phyloP scores from a whole-genome alignment of 306 rosid species.

The Medicago arabica region DNA sequence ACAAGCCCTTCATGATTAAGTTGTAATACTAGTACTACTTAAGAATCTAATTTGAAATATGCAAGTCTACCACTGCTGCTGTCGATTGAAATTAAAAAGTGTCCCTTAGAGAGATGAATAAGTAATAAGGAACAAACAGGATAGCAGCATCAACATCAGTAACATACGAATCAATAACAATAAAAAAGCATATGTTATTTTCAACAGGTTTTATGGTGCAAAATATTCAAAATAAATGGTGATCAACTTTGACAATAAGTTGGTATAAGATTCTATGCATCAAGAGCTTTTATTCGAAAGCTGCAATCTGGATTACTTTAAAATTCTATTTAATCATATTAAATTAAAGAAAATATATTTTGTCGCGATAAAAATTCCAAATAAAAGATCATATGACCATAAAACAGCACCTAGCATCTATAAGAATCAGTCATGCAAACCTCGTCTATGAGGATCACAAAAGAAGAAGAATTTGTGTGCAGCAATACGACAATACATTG shows the following conservation, averaged over 20 bases:
- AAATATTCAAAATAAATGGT: background rate
- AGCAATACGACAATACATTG: conserved; percentile 94
- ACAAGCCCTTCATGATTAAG: background rate
- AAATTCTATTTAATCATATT: conserved; percentile 21
- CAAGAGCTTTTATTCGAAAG: conserved; percentile 24
- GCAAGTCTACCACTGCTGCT: background rate
- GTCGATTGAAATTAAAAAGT: background rate
- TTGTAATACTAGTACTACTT: background rate
- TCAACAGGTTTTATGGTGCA: background rate
- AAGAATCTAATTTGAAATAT: conserved; percentile 28
- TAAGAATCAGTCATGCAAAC: conserved; percentile 58
- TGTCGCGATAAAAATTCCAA: background rate
- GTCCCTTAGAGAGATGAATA: background rate
- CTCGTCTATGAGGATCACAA: conserved; percentile 98
- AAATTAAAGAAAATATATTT: background rate
- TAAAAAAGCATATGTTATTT: background rate
- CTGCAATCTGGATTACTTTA: background rate
- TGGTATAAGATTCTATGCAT: conserved; percentile 22
- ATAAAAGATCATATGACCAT: conserved; percentile 26
- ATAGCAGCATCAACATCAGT: background rate
- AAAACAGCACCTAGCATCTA: conserved; percentile 38
- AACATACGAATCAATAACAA: background rate
- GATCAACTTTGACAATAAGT: background rate
- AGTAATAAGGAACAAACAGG: background rate
- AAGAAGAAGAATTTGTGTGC: conserved; percentile 98